Evolutionary conservation across 2,329 filamentous ascomycete species (phyloP), one percentile per base, ranked within the genome.

Genomic region (Bipolaris bicolor): DNA sequence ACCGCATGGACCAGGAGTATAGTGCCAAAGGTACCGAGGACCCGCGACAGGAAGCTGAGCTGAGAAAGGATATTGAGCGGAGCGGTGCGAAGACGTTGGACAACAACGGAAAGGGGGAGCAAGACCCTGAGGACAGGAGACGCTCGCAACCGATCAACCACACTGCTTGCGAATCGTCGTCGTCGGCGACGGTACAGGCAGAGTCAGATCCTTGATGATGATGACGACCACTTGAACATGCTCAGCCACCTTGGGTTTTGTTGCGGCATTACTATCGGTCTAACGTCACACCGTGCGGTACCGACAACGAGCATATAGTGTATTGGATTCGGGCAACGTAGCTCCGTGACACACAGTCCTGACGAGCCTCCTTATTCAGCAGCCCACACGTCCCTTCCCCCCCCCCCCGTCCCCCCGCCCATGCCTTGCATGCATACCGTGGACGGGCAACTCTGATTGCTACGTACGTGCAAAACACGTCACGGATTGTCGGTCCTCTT

Each of bases 1-100:
- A 67, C n/a, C 65, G 66, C 15, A 67, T 75, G 64, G 73, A 75
- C 45, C 46, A 58, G 13, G 72, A 71, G 54, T 70, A 72, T 40
- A 61, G 59, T 43, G 66, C 68, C 11, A 65, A 63, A 45, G 59
- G 55, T 5, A 52, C 34, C 22, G 50, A 59, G 16, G 43, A 47
- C 36, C 51, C 51, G 7, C 55, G 57, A 36, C 63, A 67, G 36
- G 47, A 65, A 24, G 57, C 62, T 18, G 61, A 68, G 50, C 36
- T 66, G 3, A 47, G 59, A 9, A 49, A 44, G 7, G 56, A 62
- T n/a, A 66, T 66, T 48, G 58, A 63, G 43, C 41, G 63, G 15
- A 67, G 58, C 53, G 64, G 64, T 16, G 49, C 52, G 26, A 39
- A 15, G 36, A 44, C 18, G 26, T n/a, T 40, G n/a, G 37, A 50